Conservation (phyloP, 139 green algal genomes). For the Axilococcus clingmanii region DNA sequence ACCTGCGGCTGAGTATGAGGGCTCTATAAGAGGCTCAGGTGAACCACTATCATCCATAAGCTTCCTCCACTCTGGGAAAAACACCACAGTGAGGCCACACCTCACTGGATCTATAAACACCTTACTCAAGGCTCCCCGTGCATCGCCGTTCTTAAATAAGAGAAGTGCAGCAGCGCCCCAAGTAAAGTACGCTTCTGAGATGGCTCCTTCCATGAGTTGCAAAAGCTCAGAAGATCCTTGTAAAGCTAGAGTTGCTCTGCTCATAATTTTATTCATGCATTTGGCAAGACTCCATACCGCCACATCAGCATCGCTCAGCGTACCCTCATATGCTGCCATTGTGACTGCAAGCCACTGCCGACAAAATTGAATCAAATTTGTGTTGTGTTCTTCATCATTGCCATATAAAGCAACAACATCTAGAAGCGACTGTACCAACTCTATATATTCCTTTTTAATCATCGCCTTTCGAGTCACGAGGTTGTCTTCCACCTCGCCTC, state of each 20-base stretch:
- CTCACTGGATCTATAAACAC: conserved; percentile 21
- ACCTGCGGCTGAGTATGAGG: conserved; percentile 6
- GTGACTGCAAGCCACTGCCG: conserved; percentile 35
- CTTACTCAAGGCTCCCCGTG: neutral
- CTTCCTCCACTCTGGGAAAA: conserved; percentile 34
- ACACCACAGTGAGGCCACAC: conserved; percentile 24
- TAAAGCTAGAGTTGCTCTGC: neutral
- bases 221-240: neutral
- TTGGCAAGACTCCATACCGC: conserved; percentile 39
- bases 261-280: conserved; percentile 31
- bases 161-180: conserved; percentile 20
- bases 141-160: neutral
- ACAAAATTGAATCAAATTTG: conserved; percentile 40
- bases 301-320: conserved; percentile 28
- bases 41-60: conserved; percentile 6
- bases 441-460: conserved; percentile 10
- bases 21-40: neutral
- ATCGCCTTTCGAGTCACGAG: neutral
- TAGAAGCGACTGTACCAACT: too few species aligned
- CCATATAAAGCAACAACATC: too few species aligned
- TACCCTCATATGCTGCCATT: conserved; percentile 42
- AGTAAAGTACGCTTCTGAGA: conserved; percentile 9
- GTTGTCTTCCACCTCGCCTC: neutral
- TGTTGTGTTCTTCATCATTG: conserved; percentile 33
- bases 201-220: conserved; percentile 10